phyloP scores from a whole-genome alignment of 2,329 filamentous ascomycete species.

The Chaetomiaceae sp. region DNA sequence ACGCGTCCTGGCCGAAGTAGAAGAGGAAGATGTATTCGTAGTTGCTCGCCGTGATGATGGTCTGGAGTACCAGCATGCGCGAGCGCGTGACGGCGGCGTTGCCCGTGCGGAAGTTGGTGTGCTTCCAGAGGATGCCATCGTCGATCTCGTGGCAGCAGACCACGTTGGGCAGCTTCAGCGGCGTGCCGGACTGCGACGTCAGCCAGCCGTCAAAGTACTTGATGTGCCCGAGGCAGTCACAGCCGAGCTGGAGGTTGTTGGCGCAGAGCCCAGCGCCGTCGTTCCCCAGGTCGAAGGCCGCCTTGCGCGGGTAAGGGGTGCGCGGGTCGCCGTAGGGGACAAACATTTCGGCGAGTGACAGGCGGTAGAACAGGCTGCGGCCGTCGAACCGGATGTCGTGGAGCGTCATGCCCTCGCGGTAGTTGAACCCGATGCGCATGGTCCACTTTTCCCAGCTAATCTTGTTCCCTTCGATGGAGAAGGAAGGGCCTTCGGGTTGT shows the following conservation, averaged over 20 bases:
- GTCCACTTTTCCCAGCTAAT: constrained; percentile 64
- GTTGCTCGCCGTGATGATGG: constrained; percentile 65
- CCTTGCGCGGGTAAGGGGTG: constrained; percentile 62
- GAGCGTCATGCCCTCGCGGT: constrained; percentile 65
- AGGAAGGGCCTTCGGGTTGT: constrained; percentile 64
- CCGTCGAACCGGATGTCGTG: constrained; percentile 66
- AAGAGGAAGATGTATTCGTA: constrained; percentile 60
- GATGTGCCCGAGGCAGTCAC: constrained; percentile 66
- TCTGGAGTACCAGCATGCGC: constrained; percentile 62
- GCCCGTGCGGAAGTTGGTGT: constrained; percentile 63
- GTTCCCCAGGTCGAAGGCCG: constrained; percentile 69
- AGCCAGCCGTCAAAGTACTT: constrained; percentile 58
- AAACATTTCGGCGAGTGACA: constrained; percentile 66
- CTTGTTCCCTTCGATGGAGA: constrained; percentile 50
- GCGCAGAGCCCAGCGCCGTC: constrained; percentile 62
- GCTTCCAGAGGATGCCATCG: constrained; percentile 67
- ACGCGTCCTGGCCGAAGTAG: constrained; percentile 58
- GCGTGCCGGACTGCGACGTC: constrained; percentile 47
- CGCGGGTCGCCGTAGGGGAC: constrained; percentile 65
- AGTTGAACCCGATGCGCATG: constrained; percentile 65
- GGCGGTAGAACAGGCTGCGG: constrained; percentile 60
- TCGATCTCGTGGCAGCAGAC: constrained; percentile 69
- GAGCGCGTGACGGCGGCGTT: constrained; percentile 56
- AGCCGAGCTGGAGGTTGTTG: constrained; percentile 65
- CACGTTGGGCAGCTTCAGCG: constrained; percentile 48